phyloP scores from a whole-genome alignment of 257 asterid genomes.

The Solanum bulbocastanum region DNA sequence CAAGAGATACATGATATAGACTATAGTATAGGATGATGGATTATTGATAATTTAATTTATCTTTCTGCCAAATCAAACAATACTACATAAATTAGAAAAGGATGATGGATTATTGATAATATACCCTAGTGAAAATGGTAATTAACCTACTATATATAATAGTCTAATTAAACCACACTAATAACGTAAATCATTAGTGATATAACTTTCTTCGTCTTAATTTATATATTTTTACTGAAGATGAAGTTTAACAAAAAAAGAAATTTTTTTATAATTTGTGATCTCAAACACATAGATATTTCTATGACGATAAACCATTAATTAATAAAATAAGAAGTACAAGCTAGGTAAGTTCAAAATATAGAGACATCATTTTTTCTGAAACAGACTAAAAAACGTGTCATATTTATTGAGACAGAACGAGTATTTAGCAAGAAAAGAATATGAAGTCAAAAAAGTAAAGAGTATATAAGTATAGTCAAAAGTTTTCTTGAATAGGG shows the following conservation, averaged over 20 bases:
- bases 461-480: background rate
- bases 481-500: background rate
- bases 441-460: background rate
- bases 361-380: background rate
- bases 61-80: background rate
- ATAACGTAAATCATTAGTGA: background rate
- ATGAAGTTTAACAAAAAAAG: no score
- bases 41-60: no score
- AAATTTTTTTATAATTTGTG: background rate
- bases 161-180: background rate
- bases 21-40: no score
- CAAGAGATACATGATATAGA: background rate
- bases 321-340: background rate
- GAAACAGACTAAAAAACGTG: background rate
- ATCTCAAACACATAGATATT: no score
- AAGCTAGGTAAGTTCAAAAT: background rate
- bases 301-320: accelerated
- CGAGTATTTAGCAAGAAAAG: accelerated
- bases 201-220: background rate
- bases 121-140: background rate
- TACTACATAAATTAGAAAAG: no score
- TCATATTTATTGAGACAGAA: background rate
- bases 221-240: no score
- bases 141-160: background rate
- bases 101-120: background rate